Percentiles rank a stretch among this genome's conserved stretches.
Evolutionary conservation across 768 basidiomycete genomes (phyloP).

Genomic region (Auricularia sp.): DNA sequence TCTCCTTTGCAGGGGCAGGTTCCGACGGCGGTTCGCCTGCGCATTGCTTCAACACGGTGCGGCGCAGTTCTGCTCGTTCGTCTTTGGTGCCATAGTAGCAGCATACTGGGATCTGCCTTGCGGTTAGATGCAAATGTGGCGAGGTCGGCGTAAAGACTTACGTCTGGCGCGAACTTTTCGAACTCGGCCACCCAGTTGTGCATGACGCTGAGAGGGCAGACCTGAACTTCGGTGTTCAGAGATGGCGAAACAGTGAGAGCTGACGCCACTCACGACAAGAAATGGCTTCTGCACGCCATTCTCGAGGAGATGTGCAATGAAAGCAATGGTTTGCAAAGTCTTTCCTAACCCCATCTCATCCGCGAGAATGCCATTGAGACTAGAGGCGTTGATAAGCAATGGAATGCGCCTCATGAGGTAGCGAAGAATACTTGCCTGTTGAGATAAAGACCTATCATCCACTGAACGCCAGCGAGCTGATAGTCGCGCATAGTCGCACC

Average conservation of each 20-base stretch:
- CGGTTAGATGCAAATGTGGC: background rate
- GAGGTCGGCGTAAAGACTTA: constrained; percentile 26
- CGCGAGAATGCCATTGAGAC: constrained; percentile 37
- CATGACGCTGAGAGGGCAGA: constrained; percentile 87
- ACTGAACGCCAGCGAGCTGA: constrained; percentile 88
- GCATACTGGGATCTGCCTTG: constrained; percentile 63
- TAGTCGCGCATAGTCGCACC: constrained; percentile 83
- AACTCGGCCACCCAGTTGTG: constrained; percentile 90
- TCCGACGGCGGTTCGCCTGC: constrained; percentile 9
- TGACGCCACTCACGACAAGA: constrained; percentile 40
- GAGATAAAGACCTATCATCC: constrained; percentile 85
- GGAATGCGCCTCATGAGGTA: constrained; percentile 12
- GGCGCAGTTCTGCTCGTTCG: constrained; percentile 71
- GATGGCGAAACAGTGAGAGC: too few species aligned
- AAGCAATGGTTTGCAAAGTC: constrained; percentile 93
- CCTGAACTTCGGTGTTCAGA: background rate
- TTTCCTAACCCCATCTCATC: constrained; percentile 78
- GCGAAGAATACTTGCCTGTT: constrained; percentile 69
- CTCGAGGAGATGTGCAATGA: constrained; percentile 81
- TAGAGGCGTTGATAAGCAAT: constrained; percentile 3
- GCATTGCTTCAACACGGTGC: constrained; percentile 41
- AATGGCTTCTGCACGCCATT: constrained; percentile 62
- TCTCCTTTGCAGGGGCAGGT: constrained; percentile 4
- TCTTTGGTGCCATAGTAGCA: constrained; percentile 84
- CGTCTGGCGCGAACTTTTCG: constrained; percentile 68